phyloP scores from a whole-genome alignment of 2,329 filamentous ascomycete genomes.

The Corinectria fuckeliana region DNA sequence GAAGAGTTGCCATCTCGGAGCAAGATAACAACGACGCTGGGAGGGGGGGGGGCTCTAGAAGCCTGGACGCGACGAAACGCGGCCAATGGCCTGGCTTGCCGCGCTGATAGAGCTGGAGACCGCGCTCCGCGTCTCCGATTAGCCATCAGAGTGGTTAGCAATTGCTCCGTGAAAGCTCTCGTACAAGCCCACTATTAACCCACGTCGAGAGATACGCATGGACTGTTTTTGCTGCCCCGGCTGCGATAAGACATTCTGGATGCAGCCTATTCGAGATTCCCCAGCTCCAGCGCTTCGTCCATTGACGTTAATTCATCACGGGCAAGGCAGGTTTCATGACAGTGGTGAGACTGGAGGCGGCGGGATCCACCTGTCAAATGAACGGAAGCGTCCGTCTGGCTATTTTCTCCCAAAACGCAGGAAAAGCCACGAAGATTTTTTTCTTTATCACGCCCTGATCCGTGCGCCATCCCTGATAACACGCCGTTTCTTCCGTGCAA shows the following conservation, averaged over 20 bases:
- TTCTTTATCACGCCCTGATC: background rate
- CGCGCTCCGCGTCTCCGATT: conserved; percentile 18
- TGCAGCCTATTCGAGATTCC: background rate
- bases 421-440: background rate
- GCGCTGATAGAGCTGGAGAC: conserved; percentile 18
- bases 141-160: background rate
- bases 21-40: conserved; percentile 14
- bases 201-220: conserved; percentile 18
- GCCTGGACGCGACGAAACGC: background rate
- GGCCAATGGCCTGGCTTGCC: conserved; percentile 17
- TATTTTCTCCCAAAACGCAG: background rate
- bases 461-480: conserved; percentile 4
- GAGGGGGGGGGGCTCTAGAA: conserved; percentile 19
- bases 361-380: conserved; percentile 14
- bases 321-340: conserved; percentile 3
- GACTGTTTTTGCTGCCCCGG: background rate
- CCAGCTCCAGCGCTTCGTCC: background rate
- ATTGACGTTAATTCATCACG: background rate
- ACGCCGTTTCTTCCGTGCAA: conserved; percentile 1
- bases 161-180: conserved; percentile 7
- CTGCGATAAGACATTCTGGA: conserved; percentile 3
- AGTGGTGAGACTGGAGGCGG: conserved; percentile 5
- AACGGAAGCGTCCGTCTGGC: background rate
- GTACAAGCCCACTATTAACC: background rate
- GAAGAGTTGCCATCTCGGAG: no score